phyloP scores from a whole-genome alignment of 768 basidiomycete species.

The Arthromyces matolae region DNA sequence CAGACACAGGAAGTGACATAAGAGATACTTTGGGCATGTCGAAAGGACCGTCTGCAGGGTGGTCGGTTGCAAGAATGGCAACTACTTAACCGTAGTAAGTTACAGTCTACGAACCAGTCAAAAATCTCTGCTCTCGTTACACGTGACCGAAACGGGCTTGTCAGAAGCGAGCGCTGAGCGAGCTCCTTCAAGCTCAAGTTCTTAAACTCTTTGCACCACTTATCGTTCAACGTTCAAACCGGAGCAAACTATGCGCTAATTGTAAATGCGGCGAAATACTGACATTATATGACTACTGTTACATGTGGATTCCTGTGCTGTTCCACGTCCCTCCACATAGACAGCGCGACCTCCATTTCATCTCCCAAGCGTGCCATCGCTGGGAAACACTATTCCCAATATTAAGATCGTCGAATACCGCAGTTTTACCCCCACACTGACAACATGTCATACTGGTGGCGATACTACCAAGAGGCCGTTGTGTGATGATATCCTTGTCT shows the following conservation, averaged over 20 bases:
- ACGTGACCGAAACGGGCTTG: too few species aligned
- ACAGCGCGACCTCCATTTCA: slow-evolving; percentile 54
- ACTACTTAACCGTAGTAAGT: too few species aligned
- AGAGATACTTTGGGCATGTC: slow-evolving; percentile 65
- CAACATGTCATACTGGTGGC: slow-evolving; percentile 44
- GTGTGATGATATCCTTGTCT: slow-evolving; percentile 62
- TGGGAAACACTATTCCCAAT: slow-evolving; percentile 27
- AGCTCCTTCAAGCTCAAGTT: too few species aligned
- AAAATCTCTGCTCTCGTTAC: too few species aligned
- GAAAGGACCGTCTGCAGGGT: background rate
- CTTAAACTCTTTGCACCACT: too few species aligned
- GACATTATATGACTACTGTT: background rate
- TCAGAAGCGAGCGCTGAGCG: too few species aligned
- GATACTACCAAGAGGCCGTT: slow-evolving; percentile 44
- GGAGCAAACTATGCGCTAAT: too few species aligned
- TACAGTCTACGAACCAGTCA: too few species aligned
- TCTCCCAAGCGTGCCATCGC: slow-evolving; percentile 64
- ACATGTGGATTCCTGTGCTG: background rate
- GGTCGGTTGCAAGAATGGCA: too few species aligned
- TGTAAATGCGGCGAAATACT: background rate
- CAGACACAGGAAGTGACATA: slow-evolving; percentile 63
- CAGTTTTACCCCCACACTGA: slow-evolving; percentile 60
- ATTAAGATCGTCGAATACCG: slow-evolving; percentile 32
- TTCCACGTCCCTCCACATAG: slow-evolving; percentile 71
- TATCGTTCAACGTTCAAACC: too few species aligned